phyloP scores from a whole-genome alignment of 345 rosid genomes.

The Eucalyptus coolabah region DNA sequence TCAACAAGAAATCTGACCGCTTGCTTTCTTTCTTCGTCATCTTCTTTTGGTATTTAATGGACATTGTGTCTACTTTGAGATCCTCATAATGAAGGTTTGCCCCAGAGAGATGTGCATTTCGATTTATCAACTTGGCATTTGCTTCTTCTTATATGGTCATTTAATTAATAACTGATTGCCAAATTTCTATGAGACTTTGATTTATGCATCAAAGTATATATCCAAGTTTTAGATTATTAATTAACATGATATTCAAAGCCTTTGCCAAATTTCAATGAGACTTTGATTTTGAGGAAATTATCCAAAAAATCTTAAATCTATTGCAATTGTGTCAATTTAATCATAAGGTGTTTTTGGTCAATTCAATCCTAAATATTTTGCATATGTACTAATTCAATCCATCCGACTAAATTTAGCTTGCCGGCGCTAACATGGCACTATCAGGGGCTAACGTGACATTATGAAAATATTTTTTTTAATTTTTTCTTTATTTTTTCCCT shows the following conservation, averaged over 20 bases:
- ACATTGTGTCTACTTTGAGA: neutral
- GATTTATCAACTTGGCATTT: neutral
- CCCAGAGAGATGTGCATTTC: neutral
- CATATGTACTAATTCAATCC: no score
- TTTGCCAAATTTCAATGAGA: neutral
- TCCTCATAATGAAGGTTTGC: neutral
- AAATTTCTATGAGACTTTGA: neutral
- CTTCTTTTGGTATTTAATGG: neutral
- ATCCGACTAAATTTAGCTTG: no score
- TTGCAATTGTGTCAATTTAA: no score
- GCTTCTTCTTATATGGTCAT: neutral
- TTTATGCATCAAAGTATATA: neutral
- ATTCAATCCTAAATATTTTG: no score
- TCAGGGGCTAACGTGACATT: no score
- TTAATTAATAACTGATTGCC: neutral
- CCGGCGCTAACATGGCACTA: accelerated
- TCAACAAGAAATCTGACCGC: neutral
- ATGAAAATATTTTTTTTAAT: no score
- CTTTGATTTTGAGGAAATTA: neutral
- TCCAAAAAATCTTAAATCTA: no score
- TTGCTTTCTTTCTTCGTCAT: no score
- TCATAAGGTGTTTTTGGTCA: no score
- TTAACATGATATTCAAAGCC: neutral
- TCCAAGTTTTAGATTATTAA: neutral
- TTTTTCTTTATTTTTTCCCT: no score